Conservation (phyloP, 306 rosid species). For the Gastrolobium bilobum region DNA sequence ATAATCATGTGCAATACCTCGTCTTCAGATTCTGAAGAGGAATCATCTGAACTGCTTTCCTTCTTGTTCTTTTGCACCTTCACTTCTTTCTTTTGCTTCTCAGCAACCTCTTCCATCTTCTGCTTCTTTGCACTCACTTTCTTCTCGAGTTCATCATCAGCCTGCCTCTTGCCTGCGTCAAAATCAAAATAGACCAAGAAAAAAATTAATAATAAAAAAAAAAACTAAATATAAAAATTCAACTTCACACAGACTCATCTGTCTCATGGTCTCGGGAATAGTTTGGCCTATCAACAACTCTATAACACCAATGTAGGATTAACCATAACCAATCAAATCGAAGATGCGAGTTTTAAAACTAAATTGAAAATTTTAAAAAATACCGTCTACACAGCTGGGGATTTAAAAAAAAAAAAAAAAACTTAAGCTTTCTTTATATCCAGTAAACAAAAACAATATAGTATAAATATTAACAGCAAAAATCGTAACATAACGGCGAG, state of each 20-base stretch:
- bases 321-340: neutral
- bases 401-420: no score
- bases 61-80: constrained; percentile 62
- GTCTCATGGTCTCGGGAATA: neutral
- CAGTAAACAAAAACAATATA: neutral
- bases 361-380: neutral
- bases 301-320: neutral
- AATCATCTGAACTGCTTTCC: constrained; percentile 74
- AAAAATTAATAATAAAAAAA: neutral
- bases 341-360: neutral
- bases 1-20: constrained; percentile 48
- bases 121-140: constrained; percentile 72
- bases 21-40: constrained; percentile 69
- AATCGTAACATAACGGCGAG: neutral
- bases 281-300: neutral
- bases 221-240: neutral
- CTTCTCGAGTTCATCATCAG: constrained; percentile 65
- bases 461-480: neutral
- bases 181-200: neutral
- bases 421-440: neutral
- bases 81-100: constrained; percentile 62
- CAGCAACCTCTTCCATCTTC: constrained; percentile 64
- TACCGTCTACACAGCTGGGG: no score
- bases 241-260: neutral
- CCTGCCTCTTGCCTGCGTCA: constrained; percentile 73